phyloP scores from a whole-genome alignment of 2,329 filamentous ascomycete genomes.

The Fusarium marasasianum region DNA sequence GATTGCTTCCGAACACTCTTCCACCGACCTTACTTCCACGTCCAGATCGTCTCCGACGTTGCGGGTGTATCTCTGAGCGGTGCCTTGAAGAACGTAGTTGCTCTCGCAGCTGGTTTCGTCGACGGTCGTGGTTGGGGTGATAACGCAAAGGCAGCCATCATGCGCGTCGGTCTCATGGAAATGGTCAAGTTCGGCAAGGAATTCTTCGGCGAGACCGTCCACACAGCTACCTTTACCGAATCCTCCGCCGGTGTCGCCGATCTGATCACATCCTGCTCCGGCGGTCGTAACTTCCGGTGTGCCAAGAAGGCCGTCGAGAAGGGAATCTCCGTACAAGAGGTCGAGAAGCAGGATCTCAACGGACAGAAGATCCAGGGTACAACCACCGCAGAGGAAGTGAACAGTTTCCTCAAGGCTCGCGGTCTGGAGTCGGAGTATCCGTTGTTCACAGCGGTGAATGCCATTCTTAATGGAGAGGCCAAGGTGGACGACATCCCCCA shows the following conservation, averaged over 20 bases:
- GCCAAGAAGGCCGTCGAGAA: conserved; percentile 87
- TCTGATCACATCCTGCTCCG: conserved; percentile 91
- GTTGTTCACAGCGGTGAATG: conserved; percentile 88
- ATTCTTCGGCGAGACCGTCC: conserved; percentile 87
- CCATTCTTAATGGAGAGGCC: conserved; percentile 78
- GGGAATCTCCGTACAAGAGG: conserved; percentile 82
- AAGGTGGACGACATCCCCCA: conserved; percentile 83
- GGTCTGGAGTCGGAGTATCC: conserved; percentile 87
- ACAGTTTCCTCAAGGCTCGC: conserved; percentile 83
- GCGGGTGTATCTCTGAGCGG: conserved; percentile 94
- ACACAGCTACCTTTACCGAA: conserved; percentile 91
- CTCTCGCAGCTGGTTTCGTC: conserved; percentile 92
- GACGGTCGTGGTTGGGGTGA: conserved; percentile 97
- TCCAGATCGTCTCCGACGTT: conserved; percentile 93
- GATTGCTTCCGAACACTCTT: conserved; percentile 85
- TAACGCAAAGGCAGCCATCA: conserved; percentile 98
- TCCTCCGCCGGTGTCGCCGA: conserved; percentile 95
- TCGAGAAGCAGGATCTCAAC: conserved; percentile 90
- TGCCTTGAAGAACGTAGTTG: conserved; percentile 96
- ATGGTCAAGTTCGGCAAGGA: conserved; percentile 96
- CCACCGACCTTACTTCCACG: conserved; percentile 97
- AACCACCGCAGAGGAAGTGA: conserved; percentile 89
- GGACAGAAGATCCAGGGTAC: conserved; percentile 98
- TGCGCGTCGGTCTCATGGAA: conserved; percentile 94
- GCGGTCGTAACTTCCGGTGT: conserved; percentile 93